Percentiles rank a stretch among this genome's conserved stretches.
These are phyloP conservation scores for Cyberlindnera bimundalis DNA, from an alignment of 805 yeast genomes.

Conservation along the genomic window DNA sequence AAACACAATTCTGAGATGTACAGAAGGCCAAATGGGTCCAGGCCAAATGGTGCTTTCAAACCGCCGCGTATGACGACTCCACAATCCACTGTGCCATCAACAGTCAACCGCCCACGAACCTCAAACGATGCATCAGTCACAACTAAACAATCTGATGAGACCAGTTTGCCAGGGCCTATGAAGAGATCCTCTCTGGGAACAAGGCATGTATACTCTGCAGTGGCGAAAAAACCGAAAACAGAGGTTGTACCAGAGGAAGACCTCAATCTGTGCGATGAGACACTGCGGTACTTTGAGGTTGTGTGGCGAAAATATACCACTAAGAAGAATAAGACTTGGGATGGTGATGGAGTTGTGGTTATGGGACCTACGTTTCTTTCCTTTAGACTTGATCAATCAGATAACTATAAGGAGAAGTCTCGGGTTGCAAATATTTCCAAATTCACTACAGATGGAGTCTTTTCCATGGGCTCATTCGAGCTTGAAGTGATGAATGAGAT, in stretches of 20 bases:
- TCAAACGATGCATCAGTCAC: no score
- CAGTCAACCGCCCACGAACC: slow-evolving; percentile 1
- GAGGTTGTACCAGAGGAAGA: not conserved
- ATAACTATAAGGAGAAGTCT: slow-evolving; percentile 28
- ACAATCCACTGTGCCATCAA: not conserved
- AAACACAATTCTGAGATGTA: slow-evolving; percentile 9
- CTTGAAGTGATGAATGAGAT: slow-evolving; percentile 54
- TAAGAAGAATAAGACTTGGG: slow-evolving; percentile 91
- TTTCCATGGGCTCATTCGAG: slow-evolving; percentile 57
- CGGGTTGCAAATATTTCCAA: slow-evolving; percentile 18
- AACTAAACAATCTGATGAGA: no score
- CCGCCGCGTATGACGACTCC: slow-evolving; percentile 17
- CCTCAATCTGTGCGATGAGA: not conserved
- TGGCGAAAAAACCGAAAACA: not conserved
- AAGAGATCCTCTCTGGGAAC: not conserved
- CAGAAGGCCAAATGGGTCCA: slow-evolving; percentile 4
- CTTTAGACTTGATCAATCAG: slow-evolving; percentile 34
- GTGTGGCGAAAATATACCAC: slow-evolving; percentile 57
- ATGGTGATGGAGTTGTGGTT: slow-evolving; percentile 74
- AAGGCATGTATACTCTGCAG: not conserved
- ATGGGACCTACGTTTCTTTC: slow-evolving; percentile 28
- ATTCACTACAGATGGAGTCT: slow-evolving; percentile 36
- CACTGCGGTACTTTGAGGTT: slow-evolving; percentile 22
- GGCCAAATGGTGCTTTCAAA: slow-evolving; percentile 16
- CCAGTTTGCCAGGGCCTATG: no score